phyloP scores from a whole-genome alignment of 1,284 basidiomycete species.

The Spongispora temasekensis region DNA sequence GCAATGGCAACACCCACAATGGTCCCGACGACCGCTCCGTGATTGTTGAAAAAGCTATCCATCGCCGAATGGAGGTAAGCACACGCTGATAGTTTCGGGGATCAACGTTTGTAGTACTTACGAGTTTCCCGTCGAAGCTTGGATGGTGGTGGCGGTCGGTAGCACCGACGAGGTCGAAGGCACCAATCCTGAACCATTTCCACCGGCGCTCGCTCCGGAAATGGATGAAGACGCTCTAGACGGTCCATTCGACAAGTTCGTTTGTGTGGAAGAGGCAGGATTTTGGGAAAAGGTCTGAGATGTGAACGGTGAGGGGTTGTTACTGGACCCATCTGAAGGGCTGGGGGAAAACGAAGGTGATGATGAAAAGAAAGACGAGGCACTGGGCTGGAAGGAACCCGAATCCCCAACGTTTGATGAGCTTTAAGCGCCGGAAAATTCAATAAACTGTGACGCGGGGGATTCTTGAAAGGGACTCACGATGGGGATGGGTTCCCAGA shows the following conservation, averaged over 20 bases:
- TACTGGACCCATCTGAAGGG: background rate
- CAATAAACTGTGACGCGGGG: no score
- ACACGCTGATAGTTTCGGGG: background rate
- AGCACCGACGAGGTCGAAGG: slow-evolving; percentile 42
- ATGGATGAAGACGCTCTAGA: no score
- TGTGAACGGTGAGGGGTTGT: background rate
- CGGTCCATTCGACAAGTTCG: no score
- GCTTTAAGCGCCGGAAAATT: background rate
- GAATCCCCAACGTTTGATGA: background rate
- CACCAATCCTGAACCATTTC: slow-evolving; percentile 42
- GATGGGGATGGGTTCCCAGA: background rate
- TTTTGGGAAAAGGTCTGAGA: background rate
- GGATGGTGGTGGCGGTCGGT: slow-evolving; percentile 46
- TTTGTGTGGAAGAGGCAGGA: background rate
- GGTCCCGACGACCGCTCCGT: slow-evolving; percentile 55
- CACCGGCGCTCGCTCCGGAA: slow-evolving; percentile 23
- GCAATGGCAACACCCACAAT: slow-evolving; percentile 55
- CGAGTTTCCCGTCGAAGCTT: slow-evolving; percentile 23
- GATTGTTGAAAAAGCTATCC: slow-evolving; percentile 54
- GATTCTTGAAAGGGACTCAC: no score
- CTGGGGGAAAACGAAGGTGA: background rate
- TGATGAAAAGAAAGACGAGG: background rate
- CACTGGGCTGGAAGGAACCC: background rate
- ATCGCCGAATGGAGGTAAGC: slow-evolving; percentile 8
- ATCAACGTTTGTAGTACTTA: slow-evolving; percentile 20